A percentile compares a stretch with the other conserved stretches of the same genome.
phyloP scores from a whole-genome alignment of 1,284 basidiomycete genomes.

The Ceratobasidium sp. region DNA sequence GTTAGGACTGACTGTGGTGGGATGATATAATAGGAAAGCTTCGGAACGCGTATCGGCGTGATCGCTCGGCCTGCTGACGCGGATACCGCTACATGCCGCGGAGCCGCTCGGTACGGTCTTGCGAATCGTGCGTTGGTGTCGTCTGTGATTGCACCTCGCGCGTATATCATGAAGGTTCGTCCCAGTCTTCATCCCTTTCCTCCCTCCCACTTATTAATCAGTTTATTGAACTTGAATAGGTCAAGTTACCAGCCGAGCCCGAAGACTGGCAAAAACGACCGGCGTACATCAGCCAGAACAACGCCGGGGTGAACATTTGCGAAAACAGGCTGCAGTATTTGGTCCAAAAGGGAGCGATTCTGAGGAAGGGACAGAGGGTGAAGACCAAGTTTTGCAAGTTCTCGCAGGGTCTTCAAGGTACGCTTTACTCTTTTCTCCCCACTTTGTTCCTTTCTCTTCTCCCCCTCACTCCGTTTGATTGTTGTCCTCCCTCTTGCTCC shows the following conservation, averaged over 20 bases:
- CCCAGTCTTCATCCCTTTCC: neutral
- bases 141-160: conserved; percentile 79
- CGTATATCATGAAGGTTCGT: conserved; percentile 63
- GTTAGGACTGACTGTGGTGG: too few species aligned
- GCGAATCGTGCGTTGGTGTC: conserved; percentile 78
- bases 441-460: neutral
- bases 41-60: conserved; percentile 69
- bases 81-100: conserved; percentile 86
- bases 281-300: conserved; percentile 81
- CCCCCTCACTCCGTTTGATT: too few species aligned
- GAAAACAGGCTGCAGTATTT: conserved; percentile 86
- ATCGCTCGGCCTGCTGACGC: conserved; percentile 83
- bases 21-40: neutral
- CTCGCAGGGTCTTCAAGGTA: conserved; percentile 50
- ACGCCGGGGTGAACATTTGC: conserved; percentile 79
- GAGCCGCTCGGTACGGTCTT: conserved; percentile 85
- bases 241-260: conserved; percentile 83
- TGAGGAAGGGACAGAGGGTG: conserved; percentile 84
- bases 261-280: conserved; percentile 83
- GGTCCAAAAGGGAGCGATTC: conserved; percentile 80
- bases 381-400: conserved; percentile 74
- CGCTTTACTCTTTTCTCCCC: neutral
- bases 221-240: conserved; percentile 60
- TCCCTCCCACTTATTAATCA: neutral
- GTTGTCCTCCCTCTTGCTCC: too few species aligned